Evolutionary conservation across 805 yeast genomes (phyloP).

Genomic region (Schizosaccharomyces cryophilus): DNA sequence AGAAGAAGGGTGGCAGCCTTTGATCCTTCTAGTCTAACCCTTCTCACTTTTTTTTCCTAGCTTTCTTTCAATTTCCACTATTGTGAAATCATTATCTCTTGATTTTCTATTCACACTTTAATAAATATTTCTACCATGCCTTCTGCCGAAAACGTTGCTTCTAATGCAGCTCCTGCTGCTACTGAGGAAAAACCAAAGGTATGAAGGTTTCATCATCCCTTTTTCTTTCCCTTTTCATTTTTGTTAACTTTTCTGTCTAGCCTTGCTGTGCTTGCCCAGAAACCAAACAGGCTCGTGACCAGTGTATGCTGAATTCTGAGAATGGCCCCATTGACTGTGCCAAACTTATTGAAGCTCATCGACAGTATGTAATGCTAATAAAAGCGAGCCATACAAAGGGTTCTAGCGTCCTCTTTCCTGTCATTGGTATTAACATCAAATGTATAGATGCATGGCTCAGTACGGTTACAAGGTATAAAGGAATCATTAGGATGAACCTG

Average conservation of each 20-base stretch:
- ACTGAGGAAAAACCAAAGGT: background rate
- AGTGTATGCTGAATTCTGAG: background rate
- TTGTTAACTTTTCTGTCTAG: background rate
- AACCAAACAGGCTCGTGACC: conserved; percentile 1
- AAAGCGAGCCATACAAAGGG: too few relatives aligned
- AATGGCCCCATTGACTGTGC: conserved; percentile 1
- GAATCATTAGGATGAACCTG: background rate
- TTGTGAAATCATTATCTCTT: too few relatives aligned
- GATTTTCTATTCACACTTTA: too few relatives aligned
- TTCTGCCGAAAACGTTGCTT: background rate
- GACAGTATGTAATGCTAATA: background rate
- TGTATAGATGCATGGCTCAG: background rate
- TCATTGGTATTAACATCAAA: background rate
- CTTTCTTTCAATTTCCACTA: too few relatives aligned
- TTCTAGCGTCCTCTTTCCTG: background rate
- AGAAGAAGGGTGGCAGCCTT: too few relatives aligned
- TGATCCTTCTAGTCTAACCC: too few relatives aligned
- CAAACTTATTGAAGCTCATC: background rate
- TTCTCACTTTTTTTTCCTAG: too few relatives aligned
- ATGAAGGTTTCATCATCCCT: background rate
- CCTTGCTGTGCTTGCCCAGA: conserved; percentile 3
- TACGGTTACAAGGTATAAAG: background rate
- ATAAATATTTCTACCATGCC: background rate
- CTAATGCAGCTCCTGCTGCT: background rate
- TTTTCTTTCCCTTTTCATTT: background rate